Conservation (phyloP, 2,329 filamentous ascomycete genomes). For the Acrocalymma vagum region DNA sequence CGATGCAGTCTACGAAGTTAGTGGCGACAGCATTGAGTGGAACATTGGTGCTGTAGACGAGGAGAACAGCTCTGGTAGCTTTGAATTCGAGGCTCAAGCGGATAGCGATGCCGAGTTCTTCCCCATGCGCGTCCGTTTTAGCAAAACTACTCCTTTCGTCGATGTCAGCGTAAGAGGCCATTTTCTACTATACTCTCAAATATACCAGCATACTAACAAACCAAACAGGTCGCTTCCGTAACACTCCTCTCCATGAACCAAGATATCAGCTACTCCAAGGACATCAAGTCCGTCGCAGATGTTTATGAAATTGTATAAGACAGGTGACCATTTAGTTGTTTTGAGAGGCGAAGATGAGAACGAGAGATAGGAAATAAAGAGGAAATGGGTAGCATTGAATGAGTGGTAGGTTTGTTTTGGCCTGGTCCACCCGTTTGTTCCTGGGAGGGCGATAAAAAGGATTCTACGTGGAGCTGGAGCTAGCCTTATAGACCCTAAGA, state of each 20-base stretch:
- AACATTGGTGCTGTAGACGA: slow-evolving; percentile 86
- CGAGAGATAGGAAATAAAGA: neutral
- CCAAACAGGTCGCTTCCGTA: slow-evolving; percentile 70
- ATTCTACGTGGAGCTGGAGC: no score
- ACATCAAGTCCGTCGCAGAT: slow-evolving; percentile 79
- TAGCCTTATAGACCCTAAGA: no score
- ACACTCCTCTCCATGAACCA: slow-evolving; percentile 78
- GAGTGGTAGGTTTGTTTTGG: no score
- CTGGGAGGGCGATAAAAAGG: no score
- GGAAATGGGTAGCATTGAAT: no score
- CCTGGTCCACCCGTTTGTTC: no score
- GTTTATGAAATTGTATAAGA: slow-evolving; percentile 77
- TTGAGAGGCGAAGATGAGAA: neutral
- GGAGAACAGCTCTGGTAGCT: slow-evolving; percentile 82
- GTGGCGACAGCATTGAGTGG: slow-evolving; percentile 93
- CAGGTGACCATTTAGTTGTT: neutral
- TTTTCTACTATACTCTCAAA: neutral
- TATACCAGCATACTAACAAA: slow-evolving; percentile 29
- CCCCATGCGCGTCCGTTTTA: slow-evolving; percentile 93
- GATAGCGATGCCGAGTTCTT: slow-evolving; percentile 95
- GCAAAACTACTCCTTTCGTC: slow-evolving; percentile 84
- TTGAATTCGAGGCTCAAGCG: slow-evolving; percentile 93
- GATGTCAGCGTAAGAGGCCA: slow-evolving; percentile 84
- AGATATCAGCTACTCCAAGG: slow-evolving; percentile 83
- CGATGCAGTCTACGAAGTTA: slow-evolving; percentile 92